These are phyloP conservation scores for Solanum aculeatissimum DNA, from an alignment of 305 asterid genomes.

Conservation along the genomic window DNA sequence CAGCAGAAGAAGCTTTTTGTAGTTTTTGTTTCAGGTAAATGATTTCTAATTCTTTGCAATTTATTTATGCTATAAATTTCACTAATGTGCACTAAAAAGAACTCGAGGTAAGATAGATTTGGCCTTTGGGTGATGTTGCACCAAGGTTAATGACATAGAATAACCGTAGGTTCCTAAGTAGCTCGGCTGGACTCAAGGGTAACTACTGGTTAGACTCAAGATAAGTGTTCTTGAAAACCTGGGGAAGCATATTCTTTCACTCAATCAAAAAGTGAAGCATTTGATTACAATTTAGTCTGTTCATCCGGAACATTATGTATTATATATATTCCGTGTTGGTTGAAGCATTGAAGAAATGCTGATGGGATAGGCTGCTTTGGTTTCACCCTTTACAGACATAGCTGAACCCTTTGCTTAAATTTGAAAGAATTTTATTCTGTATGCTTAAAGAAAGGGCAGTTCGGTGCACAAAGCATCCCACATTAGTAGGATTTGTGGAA, in stretches of 20 bases:
- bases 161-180: neutral
- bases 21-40: slow-evolving; percentile 59
- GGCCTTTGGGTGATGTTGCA: neutral
- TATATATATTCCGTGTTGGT: neutral
- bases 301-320: neutral
- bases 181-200: neutral
- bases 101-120: neutral
- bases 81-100: neutral
- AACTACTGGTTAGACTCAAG: neutral
- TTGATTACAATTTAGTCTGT: neutral
- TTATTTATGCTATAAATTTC: neutral
- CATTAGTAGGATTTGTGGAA: neutral
- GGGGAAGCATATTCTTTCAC: neutral
- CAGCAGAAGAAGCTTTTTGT: slow-evolving; percentile 81
- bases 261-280: neutral
- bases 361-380: neutral
- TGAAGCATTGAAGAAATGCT: neutral
- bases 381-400: neutral
- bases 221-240: neutral
- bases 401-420: neutral
- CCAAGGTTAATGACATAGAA: neutral
- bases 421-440: neutral
- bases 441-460: neutral
- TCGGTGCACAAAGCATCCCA: neutral
- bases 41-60: neutral